Evolutionary conservation across 1,284 basidiomycete genomes (phyloP), one percentile per base, ranked within the genome.

Genomic region (Naganishia cerealis): DNA sequence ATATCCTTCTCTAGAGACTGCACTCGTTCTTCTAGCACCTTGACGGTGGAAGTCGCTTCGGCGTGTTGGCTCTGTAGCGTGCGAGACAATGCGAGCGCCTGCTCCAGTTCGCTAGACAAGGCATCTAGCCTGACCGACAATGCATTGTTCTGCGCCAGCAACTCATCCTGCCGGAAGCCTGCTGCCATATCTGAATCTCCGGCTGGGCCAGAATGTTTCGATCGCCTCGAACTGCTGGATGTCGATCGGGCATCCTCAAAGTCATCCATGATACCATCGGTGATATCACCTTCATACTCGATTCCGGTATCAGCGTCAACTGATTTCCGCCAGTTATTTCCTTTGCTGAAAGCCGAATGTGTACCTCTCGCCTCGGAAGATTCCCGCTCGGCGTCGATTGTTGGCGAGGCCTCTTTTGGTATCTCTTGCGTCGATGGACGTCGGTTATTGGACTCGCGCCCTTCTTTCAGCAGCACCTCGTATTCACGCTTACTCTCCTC

Each of bases 61-160:
- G 85, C 80, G 72, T 96, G 92, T 77, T 95, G 91, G 0, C 84
- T 84, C 75, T 92, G 90, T 7, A 96, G 83, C 0, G 85, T 84
- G 8, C 85, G 84, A 18, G 90, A 91, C 67, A 93, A 81, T 63
- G 88, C 85, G 33, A 94, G 83, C 0, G 92, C 90, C 18, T 87
- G 86, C 68, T 89, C 87, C 56, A 97, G 87, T 76, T 93, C 90
- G 21, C 83, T 81, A 0, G 90, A 85, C 3, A 96, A 85, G 0
- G 84, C 82, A 21, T 87, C 84, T 33, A 97, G 83, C 10, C 90
- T 88, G n/a, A 85, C 83, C 2, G 85, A 83, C 4, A 94, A 83
- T n/a, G 89, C 87, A 40, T 87, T 85, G 70, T 84, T 84, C 71
- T 84, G 83, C 42, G 78, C 79, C 26, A 73, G 72, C 73, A 77